Conservation (phyloP, 2,329 filamentous ascomycete genomes). For the Dothistroma pini region DNA sequence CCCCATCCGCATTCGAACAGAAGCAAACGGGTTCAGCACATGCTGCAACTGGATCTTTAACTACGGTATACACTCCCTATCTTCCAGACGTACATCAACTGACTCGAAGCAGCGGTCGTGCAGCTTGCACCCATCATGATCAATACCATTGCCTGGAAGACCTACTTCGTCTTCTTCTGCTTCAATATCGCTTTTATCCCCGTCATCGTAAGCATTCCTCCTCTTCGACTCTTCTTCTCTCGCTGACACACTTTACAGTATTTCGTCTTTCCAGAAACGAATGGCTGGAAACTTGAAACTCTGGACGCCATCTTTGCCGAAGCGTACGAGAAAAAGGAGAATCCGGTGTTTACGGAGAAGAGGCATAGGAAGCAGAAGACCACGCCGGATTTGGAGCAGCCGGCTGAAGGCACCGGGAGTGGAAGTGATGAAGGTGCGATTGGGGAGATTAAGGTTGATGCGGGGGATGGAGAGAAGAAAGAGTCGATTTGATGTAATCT, state of each 20-base stretch:
- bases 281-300: constrained; percentile 23
- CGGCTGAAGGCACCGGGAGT: not conserved
- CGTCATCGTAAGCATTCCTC: constrained; percentile 6
- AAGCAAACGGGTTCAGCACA: constrained; percentile 53
- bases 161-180: constrained; percentile 48
- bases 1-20: constrained; percentile 46
- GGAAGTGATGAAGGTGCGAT: not conserved
- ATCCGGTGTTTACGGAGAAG: constrained; percentile 24
- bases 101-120: too few relatives aligned
- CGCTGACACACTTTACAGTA: not conserved
- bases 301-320: constrained; percentile 26
- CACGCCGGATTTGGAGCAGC: constrained; percentile 12
- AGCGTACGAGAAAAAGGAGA: constrained; percentile 24
- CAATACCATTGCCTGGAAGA: constrained; percentile 46
- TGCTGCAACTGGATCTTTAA: constrained; percentile 42
- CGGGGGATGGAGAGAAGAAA: not conserved
- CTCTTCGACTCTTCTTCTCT: too few relatives aligned
- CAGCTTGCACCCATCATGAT: constrained; percentile 45
- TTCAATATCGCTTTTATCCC: constrained; percentile 13
- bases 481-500: not conserved
- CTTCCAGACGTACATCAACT: too few relatives aligned
- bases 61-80: too few relatives aligned
- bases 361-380: constrained; percentile 19
- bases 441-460: not conserved
- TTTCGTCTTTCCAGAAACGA: constrained; percentile 17